Percentiles rank a stretch among this genome's conserved stretches.
These are phyloP conservation scores for Rhodosporidiobolus sp. DNA, from an alignment of 768 basidiomycete species.

Conservation along the genomic window DNA sequence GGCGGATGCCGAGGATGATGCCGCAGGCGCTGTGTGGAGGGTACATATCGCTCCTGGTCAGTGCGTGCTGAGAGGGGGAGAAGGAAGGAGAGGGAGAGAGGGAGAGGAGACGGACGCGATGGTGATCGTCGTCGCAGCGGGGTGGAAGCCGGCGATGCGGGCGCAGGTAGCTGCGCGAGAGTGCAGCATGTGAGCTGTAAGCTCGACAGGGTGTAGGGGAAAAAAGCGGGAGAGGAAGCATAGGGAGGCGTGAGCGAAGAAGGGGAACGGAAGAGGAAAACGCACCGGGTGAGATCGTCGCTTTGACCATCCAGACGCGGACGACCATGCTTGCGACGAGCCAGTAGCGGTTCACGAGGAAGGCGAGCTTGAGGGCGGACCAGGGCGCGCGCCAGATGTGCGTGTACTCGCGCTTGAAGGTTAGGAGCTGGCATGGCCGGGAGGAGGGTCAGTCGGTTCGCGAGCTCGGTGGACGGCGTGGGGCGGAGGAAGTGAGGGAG, in stretches of 20 bases:
- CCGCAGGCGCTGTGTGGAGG: background rate
- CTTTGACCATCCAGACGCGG: background rate
- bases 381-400: conserved; percentile 3
- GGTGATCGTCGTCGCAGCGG: background rate
- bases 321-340: conserved; percentile 1
- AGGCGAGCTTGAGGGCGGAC: conserved; percentile 5
- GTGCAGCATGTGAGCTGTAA: no score
- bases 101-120: conserved; percentile 1
- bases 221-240: no score
- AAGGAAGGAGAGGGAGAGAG: background rate
- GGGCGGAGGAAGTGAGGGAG: no score
- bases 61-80: no score
- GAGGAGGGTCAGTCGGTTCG: no score
- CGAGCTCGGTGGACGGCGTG: no score
- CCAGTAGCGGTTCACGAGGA: conserved; percentile 27
- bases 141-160: background rate
- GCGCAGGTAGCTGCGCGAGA: background rate
- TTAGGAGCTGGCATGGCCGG: background rate
- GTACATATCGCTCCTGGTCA: background rate
- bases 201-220: no score
- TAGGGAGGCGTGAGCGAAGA: background rate
- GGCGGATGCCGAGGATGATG: background rate
- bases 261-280: background rate
- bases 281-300: background rate
- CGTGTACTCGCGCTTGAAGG: conserved; percentile 17